Evolutionary conservation across 2,329 filamentous ascomycete species (phyloP), one percentile per base, ranked within the genome.

Genomic region (Aureobasidium vineae): DNA sequence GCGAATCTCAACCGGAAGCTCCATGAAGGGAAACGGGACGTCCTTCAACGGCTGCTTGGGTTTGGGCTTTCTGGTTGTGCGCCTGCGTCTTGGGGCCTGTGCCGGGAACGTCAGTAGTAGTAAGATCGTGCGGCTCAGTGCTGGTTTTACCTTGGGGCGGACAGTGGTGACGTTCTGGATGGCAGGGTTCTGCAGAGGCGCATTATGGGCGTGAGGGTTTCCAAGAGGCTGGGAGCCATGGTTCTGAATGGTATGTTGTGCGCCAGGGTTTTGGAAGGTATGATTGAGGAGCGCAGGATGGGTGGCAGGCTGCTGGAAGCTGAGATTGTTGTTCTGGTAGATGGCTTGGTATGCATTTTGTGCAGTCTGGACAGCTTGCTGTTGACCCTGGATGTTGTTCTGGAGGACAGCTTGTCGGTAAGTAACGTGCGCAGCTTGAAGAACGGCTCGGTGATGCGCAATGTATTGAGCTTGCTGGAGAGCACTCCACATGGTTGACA

Each of bases 1-100:
- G 23, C 59, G 59, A 15, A 63, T 49, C 45, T 63, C 59, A 4
- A 33, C n/a, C 7, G 59, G 59, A 5, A 63, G 59, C 7, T 49
- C n/a, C 45, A 50, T 26, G 8, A 63, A 50, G 3, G 59, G 59
- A 4, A 63, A 63, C 1, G 57, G 1, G 10, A 36, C 57, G 38
- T 61, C 57, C 31, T 7, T n/a, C 1, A 38, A 23, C 41, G 21
- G 10, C 56, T 60, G 3, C 28, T 41, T 59, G 38, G 26, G 8
- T 13, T 56, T 49, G 28, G n/a, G n/a, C 15, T 61, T 61, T 13
- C 3, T 47, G 7, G n/a, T 1, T 5, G 7, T 6, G 5, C 7
- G 36, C 21, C 45, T 59, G 15, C 28, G 41, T 15, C 13, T 28
- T 1, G 31, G 21, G 26, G 3, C 19, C 45, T 63, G 43, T 7